Evolutionary conservation across 1,284 basidiomycete species (phyloP).

Genomic region (Trichosporon coremiiforme): DNA sequence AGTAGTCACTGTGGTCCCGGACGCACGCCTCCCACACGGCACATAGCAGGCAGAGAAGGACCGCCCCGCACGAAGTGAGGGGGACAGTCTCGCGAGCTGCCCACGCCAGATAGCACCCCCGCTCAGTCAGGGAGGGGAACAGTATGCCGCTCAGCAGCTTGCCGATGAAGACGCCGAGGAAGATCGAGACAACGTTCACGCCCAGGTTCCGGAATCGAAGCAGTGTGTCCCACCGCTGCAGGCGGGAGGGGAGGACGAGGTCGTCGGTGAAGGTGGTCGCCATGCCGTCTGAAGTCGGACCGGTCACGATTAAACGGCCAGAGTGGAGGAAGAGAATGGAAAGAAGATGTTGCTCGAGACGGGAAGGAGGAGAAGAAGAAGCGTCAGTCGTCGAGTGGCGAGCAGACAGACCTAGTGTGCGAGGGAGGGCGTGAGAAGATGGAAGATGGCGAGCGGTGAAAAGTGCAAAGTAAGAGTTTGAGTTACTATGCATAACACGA

Average conservation of each 20-base stretch:
- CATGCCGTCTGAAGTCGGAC: neutral
- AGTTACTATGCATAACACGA: too few relatives aligned
- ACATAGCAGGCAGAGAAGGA: neutral
- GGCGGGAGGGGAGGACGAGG: constrained; percentile 11
- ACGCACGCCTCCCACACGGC: neutral
- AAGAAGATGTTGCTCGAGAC: neutral
- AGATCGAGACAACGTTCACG: constrained; percentile 1
- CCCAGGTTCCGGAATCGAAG: neutral
- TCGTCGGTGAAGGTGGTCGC: neutral
- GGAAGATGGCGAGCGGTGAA: too few relatives aligned
- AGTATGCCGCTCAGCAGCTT: neutral
- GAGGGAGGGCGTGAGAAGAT: too few relatives aligned
- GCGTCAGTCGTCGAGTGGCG: too few relatives aligned
- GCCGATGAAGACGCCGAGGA: neutral
- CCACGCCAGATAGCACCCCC: neutral
- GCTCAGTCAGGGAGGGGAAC: neutral
- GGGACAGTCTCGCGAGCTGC: neutral
- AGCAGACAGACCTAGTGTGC: too few relatives aligned
- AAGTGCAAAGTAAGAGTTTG: too few relatives aligned
- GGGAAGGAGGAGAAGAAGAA: too few relatives aligned
- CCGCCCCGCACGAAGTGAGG: neutral
- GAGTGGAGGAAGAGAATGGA: too few relatives aligned
- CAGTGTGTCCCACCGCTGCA: neutral
- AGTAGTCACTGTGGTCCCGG: neutral
- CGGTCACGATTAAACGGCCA: too few relatives aligned